A percentile compares a stretch with the other conserved stretches of the same genome.
phyloP scores from a whole-genome alignment of 1,284 basidiomycete genomes.

The Farysia itapuensis region DNA sequence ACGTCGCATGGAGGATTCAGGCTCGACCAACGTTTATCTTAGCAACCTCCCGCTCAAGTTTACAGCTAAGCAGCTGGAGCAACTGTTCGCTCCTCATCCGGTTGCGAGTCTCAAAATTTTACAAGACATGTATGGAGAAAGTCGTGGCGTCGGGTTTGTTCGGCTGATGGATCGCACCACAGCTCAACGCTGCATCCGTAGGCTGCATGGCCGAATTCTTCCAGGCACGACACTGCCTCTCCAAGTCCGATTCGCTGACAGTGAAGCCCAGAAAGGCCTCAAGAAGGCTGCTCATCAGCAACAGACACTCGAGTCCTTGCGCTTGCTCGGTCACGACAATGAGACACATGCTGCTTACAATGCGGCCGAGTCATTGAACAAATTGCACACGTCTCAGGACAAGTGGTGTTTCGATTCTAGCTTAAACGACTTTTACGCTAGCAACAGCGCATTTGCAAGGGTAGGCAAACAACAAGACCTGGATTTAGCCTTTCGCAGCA shows the following conservation, averaged over 20 bases:
- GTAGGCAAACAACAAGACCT: too few relatives aligned
- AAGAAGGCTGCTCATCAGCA: constrained; percentile 33
- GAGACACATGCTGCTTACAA: too few relatives aligned
- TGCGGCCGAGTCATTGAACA: too few relatives aligned
- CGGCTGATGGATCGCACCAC: constrained; percentile 35
- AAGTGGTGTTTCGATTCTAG: too few relatives aligned
- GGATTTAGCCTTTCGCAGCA: too few relatives aligned
- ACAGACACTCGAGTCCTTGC: constrained; percentile 10
- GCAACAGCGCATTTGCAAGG: too few relatives aligned
- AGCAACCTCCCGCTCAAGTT: constrained; percentile 44
- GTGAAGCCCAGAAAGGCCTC: constrained; percentile 49
- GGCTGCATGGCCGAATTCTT: constrained; percentile 38
- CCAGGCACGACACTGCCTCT: constrained; percentile 35
- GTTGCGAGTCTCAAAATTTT: constrained; percentile 49
- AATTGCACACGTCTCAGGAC: too few relatives aligned
- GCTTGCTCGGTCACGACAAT: too few relatives aligned
- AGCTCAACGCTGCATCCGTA: constrained; percentile 46
- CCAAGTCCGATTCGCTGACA: constrained; percentile 51
- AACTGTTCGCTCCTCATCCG: constrained; percentile 46
- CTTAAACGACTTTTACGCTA: too few relatives aligned
- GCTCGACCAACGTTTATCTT: constrained; percentile 48
- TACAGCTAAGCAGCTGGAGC: constrained; percentile 40
- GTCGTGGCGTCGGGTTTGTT: constrained; percentile 49
- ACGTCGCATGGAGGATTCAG: constrained; percentile 38
- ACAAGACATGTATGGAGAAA: constrained; percentile 38